A percentile compares a stretch with the other conserved stretches of the same genome.
Conservation (phyloP, 306 rosid species). For the Begonia peltatifolia region DNA sequence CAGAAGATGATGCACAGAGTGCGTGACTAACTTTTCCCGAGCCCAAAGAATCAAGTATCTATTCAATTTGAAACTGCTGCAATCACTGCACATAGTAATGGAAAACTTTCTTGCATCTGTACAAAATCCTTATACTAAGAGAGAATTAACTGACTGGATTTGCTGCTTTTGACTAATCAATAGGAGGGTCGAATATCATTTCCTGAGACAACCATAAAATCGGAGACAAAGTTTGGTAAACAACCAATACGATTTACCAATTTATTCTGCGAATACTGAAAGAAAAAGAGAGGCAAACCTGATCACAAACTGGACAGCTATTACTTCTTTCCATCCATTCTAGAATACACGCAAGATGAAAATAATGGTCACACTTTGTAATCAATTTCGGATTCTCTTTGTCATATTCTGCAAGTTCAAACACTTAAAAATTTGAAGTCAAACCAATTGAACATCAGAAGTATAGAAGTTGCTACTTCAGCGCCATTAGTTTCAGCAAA, state of each 20-base stretch:
- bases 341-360: slow-evolving; percentile 95
- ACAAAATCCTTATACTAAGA: too few relatives aligned
- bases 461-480: neutral
- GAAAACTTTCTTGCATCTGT: too few relatives aligned
- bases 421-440: too few relatives aligned
- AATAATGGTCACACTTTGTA: slow-evolving; percentile 76
- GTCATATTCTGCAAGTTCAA: slow-evolving; percentile 48
- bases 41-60: too few relatives aligned
- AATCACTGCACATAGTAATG: too few relatives aligned
- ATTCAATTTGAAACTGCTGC: too few relatives aligned
- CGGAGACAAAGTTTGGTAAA: slow-evolving; percentile 8
- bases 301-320: slow-evolving; percentile 77
- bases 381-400: slow-evolving; percentile 60
- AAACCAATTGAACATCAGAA: neutral
- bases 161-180: slow-evolving; percentile 34
- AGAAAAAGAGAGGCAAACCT: slow-evolving; percentile 31
- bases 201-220: slow-evolving; percentile 35
- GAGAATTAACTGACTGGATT: neutral
- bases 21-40: too few relatives aligned
- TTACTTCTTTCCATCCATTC: slow-evolving; percentile 99
- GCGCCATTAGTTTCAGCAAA: neutral
- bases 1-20: too few relatives aligned
- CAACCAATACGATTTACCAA: slow-evolving; percentile 1
- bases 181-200: slow-evolving; percentile 55
- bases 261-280: neutral